Base-by-base conservation (phyloP, 2,329 filamentous ascomycete genomes). In the Neopestalotiopsis rosae region DNA sequence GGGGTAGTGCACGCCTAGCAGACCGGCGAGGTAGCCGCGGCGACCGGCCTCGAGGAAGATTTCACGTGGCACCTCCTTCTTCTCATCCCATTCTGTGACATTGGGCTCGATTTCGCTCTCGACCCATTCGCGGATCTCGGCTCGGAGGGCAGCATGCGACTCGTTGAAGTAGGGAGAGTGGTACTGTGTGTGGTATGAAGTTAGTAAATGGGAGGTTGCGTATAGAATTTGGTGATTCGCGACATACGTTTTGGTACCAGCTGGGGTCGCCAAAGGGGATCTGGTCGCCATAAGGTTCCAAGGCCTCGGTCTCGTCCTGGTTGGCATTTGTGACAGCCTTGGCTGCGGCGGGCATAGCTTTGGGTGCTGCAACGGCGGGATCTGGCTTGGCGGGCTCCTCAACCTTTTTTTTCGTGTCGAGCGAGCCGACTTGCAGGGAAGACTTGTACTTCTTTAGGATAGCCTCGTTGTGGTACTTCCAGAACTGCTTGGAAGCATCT, bases 141-240 rank as follows among this genome's bases (percentile, higher is more conserved):
- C 91, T 70, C 96, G 94, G 64, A 99, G 91, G 65, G 94, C 94
- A 68, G 90, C 95, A 82, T 99, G 96, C 5, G 94, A 91, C 82
- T 97, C 92, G 83, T 98, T 98, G 88, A 92, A 97, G 88, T 98
- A 98, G 34, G 95, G 94, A 1, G 95, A 97, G 84, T 97, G 93
- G 83, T 97, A 97, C 93, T 97, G 72, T 30, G 3, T 10, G 32
- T 66, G 13, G 14, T 7, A 69, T 12, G 13, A 24, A 28, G 65
- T 67, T 6, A 59, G 45, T 52, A 4, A 45, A n/a, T 4, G 12
- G 5, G n/a, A 4, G 6, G 13, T 45, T 6, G 7, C 2, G n/a
- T 24, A 28, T 42, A 24, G 10, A 45, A 65, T 20, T 52, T 28
- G 13, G 13, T 57, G 24, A 28, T 28, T 17, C 2, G 42, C 42